Base-by-base conservation (phyloP, 148 eudicot genomes). In the Rhododendron simsii region DNA sequence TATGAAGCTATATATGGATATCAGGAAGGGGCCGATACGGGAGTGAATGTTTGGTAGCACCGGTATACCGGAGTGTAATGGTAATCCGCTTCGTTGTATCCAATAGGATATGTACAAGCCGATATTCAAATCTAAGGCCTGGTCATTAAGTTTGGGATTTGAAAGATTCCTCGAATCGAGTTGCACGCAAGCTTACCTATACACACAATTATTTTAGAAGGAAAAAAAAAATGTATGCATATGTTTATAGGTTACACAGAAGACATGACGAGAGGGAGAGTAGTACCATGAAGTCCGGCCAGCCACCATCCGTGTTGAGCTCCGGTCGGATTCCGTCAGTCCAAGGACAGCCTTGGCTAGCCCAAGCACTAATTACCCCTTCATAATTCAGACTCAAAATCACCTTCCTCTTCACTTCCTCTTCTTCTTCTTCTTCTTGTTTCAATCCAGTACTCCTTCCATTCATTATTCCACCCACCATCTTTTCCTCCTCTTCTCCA, bases 261-360 rank as follows among this genome's bases (percentile, higher is more conserved):
- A 69, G 35, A 13, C 37, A 69, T 13, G 39, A 69, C 16, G 6
- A 7, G 75, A 69, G 41, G 39, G 39, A 71, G 76, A 67, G 15
- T 21, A 76, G 51, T 88, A 95, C 99, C 99, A 90, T 51, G 91
- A 90, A 92, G 74, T 89, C 87, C 13, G 94, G 93, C 99, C 95
- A 94, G 71, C 91, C 90, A 21, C 90, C 94, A 14, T 78, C 86
- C 1, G 86, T 90, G 63, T 89, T 84, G 30, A 96, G 75, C 39
- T 91, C 88, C 7, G 96, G 96, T 61, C 95, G 92, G 50, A 91
- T 92, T 8, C 99, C 98, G 69, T 83, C 85, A n/a, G 93, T 91
- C 98, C 98, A 95, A n/a, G 98, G 98, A 1, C 92, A 90, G 65
- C 89, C 90, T 45, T 91, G 87, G 65, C 37, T 88, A 57, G 87